Conservation (phyloP, 2,329 filamentous ascomycete genomes). For the Aspergillus sp. region DNA sequence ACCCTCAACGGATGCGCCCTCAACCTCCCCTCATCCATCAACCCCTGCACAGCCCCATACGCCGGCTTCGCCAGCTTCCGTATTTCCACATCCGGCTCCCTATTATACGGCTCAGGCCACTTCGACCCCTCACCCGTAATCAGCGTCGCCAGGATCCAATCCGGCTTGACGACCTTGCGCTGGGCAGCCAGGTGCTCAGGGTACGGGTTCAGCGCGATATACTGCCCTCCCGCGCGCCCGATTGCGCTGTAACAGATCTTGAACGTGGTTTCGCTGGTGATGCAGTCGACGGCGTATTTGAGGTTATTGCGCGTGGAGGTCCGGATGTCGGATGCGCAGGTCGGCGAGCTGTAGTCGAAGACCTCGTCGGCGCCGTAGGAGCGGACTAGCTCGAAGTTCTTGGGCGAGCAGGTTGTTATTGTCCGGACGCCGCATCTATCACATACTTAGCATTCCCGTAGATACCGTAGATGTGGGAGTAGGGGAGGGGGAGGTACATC, state of each 20-base stretch:
- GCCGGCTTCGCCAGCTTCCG: background rate
- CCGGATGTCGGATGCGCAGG: constrained; percentile 12
- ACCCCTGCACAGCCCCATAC: background rate
- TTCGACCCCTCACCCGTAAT: background rate
- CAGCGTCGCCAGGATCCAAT: background rate
- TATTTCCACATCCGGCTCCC: background rate
- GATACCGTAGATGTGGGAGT: no score
- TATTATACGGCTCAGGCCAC: background rate
- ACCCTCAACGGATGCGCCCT: background rate
- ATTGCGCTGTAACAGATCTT: constrained; percentile 12
- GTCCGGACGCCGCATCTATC: background rate
- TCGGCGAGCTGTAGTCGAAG: constrained; percentile 14
- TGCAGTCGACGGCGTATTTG: constrained; percentile 9
- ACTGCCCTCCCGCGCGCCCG: constrained; percentile 5
- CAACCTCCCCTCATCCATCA: background rate
- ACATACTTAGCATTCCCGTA: no score
- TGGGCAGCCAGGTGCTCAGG: background rate
- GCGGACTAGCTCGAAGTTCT: constrained; percentile 13
- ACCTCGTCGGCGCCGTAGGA: constrained; percentile 12
- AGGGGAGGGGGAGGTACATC: background rate
- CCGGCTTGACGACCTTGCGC: background rate
- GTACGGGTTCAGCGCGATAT: background rate
- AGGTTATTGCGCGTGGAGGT: constrained; percentile 11
- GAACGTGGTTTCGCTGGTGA: background rate
- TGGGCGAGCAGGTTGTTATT: constrained; percentile 1